Evolutionary conservation across 1,139 yeast genomes (phyloP).

Genomic region (Lizanozyma gosingica): DNA sequence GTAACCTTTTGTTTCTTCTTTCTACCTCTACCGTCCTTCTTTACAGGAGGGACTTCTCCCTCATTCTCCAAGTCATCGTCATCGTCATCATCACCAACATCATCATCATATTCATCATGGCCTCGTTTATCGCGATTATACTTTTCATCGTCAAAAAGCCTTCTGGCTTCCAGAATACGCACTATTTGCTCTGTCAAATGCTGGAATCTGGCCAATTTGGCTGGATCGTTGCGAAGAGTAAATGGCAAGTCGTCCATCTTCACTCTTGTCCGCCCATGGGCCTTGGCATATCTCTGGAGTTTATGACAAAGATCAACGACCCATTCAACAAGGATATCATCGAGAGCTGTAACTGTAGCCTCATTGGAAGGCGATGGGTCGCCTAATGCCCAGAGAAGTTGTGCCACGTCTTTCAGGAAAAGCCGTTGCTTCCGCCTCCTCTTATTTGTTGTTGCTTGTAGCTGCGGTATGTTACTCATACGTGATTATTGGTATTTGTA

Average conservation of each 20-base stretch:
- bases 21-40: neutral
- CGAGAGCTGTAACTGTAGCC: constrained; percentile 31
- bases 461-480: neutral
- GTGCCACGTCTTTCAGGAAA: constrained; percentile 37
- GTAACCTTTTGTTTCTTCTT: neutral
- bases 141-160: constrained; percentile 30
- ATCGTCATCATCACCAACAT: constrained; percentile 8
- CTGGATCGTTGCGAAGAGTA: constrained; percentile 35
- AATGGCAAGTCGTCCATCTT: constrained; percentile 39
- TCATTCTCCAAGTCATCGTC: constrained; percentile 7
- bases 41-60: constrained; percentile 1
- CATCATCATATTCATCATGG: constrained; percentile 7
- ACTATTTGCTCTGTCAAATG: constrained; percentile 35
- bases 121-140: constrained; percentile 8
- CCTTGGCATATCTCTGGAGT: constrained; percentile 17
- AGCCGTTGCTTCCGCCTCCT: constrained; percentile 28
- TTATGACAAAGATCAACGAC: constrained; percentile 24
- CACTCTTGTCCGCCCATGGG: constrained; percentile 30
- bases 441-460: neutral
- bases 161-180: constrained; percentile 32
- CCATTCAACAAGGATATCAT: constrained; percentile 32
- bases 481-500: no score
- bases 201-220: constrained; percentile 33
- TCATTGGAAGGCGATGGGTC: constrained; percentile 36
- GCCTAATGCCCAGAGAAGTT: constrained; percentile 33